phyloP scores from a whole-genome alignment of 805 yeast genomes.

The Isabelozyma gotoi region DNA sequence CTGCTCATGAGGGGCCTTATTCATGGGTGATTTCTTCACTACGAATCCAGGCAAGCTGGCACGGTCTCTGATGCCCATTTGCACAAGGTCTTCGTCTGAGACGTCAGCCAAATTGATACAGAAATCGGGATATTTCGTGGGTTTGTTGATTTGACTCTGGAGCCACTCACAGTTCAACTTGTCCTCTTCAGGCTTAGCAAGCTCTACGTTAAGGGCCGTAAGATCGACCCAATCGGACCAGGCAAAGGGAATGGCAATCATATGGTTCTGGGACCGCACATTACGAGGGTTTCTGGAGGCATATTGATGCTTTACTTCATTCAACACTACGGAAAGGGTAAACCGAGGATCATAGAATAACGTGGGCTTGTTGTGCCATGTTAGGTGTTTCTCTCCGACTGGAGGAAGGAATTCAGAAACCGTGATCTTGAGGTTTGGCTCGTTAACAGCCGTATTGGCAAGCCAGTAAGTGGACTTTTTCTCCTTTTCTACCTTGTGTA shows the following conservation, averaged over 20 bases:
- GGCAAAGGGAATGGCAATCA: constrained; percentile 28
- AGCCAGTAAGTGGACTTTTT: constrained; percentile 26
- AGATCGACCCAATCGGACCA: constrained; percentile 55
- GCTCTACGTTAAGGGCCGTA: constrained; percentile 28
- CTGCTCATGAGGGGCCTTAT: constrained; percentile 30
- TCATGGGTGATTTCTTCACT: constrained; percentile 25
- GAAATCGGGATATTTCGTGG: constrained; percentile 14
- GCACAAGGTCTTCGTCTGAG: constrained; percentile 16
- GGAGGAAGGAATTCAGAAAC: constrained; percentile 17
- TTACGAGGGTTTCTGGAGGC: constrained; percentile 11
- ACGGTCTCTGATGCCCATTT: constrained; percentile 18
- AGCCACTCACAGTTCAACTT: constrained; percentile 19
- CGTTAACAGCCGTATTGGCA: constrained; percentile 25
- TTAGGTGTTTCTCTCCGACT: constrained; percentile 4
- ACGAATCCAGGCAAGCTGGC: constrained; percentile 43
- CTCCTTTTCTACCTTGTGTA: constrained; percentile 18
- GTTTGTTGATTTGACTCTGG: constrained; percentile 16
- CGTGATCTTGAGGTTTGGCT: constrained; percentile 16
- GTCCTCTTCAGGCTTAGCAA: constrained; percentile 8
- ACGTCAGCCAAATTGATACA: constrained; percentile 16
- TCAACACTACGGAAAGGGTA: constrained; percentile 46
- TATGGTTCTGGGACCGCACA: constrained; percentile 11
- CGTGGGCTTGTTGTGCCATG: constrained; percentile 10
- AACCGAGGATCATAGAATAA: constrained; percentile 51
- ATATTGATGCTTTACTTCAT: constrained; percentile 32